A percentile compares a stretch with the other conserved stretches of the same genome.
Conservation (phyloP, 1,284 basidiomycete genomes). For the Peniophora sp. region DNA sequence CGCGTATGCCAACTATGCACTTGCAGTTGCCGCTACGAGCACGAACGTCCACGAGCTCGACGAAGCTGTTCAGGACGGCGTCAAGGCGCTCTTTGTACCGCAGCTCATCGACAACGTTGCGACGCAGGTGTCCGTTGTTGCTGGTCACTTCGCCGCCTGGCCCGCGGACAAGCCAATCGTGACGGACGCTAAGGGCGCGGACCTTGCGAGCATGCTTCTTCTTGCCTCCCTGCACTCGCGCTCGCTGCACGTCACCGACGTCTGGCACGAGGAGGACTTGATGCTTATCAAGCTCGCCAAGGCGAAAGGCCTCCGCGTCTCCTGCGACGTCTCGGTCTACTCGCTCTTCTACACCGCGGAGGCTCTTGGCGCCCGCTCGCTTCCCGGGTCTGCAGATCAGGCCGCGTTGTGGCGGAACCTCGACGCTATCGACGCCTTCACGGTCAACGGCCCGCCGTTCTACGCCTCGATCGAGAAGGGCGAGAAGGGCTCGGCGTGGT, state of each 20-base stretch:
- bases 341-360: slow-evolving; percentile 85
- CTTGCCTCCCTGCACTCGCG: slow-evolving; percentile 89
- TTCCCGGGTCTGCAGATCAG: slow-evolving; percentile 81
- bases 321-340: slow-evolving; percentile 94
- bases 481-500: slow-evolving; percentile 59
- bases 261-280: slow-evolving; percentile 84
- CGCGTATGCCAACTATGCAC: slow-evolving; percentile 82
- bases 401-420: slow-evolving; percentile 84
- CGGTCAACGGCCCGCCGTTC: slow-evolving; percentile 82
- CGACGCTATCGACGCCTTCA: slow-evolving; percentile 85
- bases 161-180: slow-evolving; percentile 88
- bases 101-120: slow-evolving; percentile 50
- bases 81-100: slow-evolving; percentile 82
- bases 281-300: slow-evolving; percentile 92
- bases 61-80: slow-evolving; percentile 72
- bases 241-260: slow-evolving; percentile 91
- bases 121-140: slow-evolving; percentile 57
- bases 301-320: slow-evolving; percentile 89
- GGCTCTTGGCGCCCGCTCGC: slow-evolving; percentile 56
- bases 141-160: slow-evolving; percentile 89
- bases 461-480: slow-evolving; percentile 65
- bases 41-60: slow-evolving; percentile 61
- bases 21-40: slow-evolving; percentile 71
- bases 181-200: slow-evolving; percentile 88
- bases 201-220: slow-evolving; percentile 90